Evolutionary conservation across 306 rosid species (phyloP).

Genomic region (Quercus engelmannii): DNA sequence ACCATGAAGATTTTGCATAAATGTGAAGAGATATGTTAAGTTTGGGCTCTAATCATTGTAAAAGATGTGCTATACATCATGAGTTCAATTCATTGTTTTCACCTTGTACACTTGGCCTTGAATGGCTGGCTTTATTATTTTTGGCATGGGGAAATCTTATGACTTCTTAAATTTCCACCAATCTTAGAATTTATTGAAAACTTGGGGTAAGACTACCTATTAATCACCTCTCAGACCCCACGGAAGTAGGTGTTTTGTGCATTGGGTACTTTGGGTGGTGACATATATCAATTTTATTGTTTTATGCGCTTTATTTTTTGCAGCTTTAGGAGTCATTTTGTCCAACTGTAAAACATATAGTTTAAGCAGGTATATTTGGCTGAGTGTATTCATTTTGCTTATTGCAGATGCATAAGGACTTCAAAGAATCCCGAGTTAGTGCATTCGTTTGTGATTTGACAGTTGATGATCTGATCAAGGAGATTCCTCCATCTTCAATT

Average conservation of each 20-base stretch:
- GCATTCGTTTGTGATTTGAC: slow-evolving; percentile 93
- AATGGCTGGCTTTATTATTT: no score
- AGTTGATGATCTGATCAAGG: slow-evolving; percentile 65
- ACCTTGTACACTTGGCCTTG: no score
- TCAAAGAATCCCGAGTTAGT: slow-evolving; percentile 54
- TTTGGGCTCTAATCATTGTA: neutral
- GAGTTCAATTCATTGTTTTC: no score
- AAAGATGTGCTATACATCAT: no score
- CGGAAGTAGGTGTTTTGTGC: no score
- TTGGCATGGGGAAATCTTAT: no score
- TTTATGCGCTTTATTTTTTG: neutral
- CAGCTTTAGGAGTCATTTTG: neutral
- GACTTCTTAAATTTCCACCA: no score
- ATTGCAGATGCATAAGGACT: slow-evolving; percentile 73
- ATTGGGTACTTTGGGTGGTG: neutral
- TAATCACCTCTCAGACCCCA: no score
- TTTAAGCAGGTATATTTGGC: neutral
- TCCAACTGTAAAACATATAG: neutral
- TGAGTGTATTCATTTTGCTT: slow-evolving; percentile 17
- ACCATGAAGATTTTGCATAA: neutral
- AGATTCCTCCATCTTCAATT: slow-evolving; percentile 65
- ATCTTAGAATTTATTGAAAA: neutral
- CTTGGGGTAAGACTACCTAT: neutral
- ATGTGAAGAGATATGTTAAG: neutral
- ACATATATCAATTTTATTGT: neutral